Conservation (phyloP, 306 rosid species). For the Casuarina equisetifolia region DNA sequence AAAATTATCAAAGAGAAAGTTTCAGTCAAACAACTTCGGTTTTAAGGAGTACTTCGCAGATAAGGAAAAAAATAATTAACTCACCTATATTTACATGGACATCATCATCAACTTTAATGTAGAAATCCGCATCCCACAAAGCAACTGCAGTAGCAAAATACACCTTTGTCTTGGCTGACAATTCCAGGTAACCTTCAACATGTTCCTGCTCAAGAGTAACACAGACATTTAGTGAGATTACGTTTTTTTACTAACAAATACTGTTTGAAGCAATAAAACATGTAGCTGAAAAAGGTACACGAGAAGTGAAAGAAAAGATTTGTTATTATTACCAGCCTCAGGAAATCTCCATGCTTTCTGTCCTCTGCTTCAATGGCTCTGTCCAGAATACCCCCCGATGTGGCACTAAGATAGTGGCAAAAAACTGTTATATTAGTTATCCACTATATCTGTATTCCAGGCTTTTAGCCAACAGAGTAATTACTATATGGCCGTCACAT, state of each 20-base stretch:
- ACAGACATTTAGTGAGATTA: slow-evolving; percentile 14
- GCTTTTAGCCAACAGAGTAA: neutral
- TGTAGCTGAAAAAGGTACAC: slow-evolving; percentile 1
- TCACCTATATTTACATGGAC: slow-evolving; percentile 98
- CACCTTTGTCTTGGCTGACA: slow-evolving; percentile 91
- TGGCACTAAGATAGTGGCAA: slow-evolving; percentile 59
- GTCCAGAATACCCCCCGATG: slow-evolving; percentile 95
- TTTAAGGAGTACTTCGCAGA: neutral
- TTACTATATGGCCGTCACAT: neutral
- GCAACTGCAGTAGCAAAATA: slow-evolving; percentile 86
- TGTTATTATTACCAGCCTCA: slow-evolving; percentile 75
- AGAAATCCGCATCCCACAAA: slow-evolving; percentile 97
- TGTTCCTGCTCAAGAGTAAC: slow-evolving; percentile 61
- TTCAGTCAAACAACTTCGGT: neutral
- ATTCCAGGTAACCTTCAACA: slow-evolving; percentile 96
- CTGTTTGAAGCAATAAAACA: slow-evolving; percentile 3
- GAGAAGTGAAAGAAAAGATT: slow-evolving; percentile 19
- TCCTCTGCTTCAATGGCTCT: slow-evolving; percentile 99
- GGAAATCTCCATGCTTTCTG: slow-evolving; percentile 87
- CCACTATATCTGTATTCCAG: neutral
- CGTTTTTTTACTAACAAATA: slow-evolving; percentile 6
- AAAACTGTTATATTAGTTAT: slow-evolving; percentile 19
- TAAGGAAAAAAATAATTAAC: neutral
- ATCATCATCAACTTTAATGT: slow-evolving; percentile 95
- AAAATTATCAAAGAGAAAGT: neutral